Percentiles rank a stretch among this genome's conserved stretches.
phyloP scores from a whole-genome alignment of 2,329 filamentous ascomycete species.

The Fusarium beomiforme region DNA sequence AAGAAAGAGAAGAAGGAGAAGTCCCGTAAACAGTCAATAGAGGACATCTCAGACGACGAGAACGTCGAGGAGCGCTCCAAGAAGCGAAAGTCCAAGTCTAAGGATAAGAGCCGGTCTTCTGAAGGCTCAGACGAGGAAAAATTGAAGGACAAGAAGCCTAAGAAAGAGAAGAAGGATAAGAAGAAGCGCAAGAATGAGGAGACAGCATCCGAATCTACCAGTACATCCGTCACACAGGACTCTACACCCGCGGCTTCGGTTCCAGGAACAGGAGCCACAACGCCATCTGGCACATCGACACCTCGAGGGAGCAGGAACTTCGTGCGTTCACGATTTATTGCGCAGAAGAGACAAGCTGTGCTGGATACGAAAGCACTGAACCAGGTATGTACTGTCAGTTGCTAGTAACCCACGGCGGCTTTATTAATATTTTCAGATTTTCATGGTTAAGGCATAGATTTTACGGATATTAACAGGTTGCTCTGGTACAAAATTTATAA shows the following conservation, averaged over 20 bases:
- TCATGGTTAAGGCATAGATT: slow-evolving; percentile 69
- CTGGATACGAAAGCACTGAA: slow-evolving; percentile 85
- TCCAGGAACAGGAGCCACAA: slow-evolving; percentile 51
- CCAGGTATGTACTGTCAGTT: slow-evolving; percentile 72
- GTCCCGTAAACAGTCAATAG: slow-evolving; percentile 39
- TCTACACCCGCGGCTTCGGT: slow-evolving; percentile 43
- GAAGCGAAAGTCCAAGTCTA: slow-evolving; percentile 48
- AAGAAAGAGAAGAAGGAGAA: slow-evolving; percentile 57
- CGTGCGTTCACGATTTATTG: slow-evolving; percentile 83
- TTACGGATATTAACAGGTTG: background rate
- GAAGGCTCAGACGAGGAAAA: slow-evolving; percentile 43
- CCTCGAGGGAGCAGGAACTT: slow-evolving; percentile 71
- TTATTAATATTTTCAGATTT: slow-evolving; percentile 61
- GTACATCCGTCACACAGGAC: slow-evolving; percentile 17
- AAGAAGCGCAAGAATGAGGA: slow-evolving; percentile 62
- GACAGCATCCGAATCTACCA: slow-evolving; percentile 32
- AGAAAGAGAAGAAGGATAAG: slow-evolving; percentile 56
- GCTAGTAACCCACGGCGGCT: slow-evolving; percentile 26
- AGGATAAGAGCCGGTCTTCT: slow-evolving; percentile 41
- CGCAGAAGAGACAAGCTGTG: slow-evolving; percentile 85
- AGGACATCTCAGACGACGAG: slow-evolving; percentile 35
- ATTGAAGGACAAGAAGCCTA: slow-evolving; percentile 49
- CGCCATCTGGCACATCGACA: slow-evolving; percentile 57
- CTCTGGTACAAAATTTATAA: slow-evolving; percentile 2
- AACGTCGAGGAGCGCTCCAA: slow-evolving; percentile 45